Conservation (phyloP, 164 flowering plant genomes). For the Chloranthus sessilifolius region DNA sequence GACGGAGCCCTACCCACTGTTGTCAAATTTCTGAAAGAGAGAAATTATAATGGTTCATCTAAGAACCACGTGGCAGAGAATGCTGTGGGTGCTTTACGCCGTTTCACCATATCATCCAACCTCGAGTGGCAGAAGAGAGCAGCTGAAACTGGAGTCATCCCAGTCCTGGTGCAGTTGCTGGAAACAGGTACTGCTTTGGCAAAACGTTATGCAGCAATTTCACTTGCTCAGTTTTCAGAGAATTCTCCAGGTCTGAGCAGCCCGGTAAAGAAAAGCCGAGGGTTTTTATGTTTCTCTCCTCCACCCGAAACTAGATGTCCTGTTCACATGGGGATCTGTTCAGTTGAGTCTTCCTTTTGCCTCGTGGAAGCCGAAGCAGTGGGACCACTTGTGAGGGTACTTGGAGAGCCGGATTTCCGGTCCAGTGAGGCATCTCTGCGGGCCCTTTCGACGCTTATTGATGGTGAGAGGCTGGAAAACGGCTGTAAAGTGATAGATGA, state of each 20-base stretch:
- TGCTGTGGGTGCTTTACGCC: slow-evolving; percentile 51
- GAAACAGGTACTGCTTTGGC: slow-evolving; percentile 41
- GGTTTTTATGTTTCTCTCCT: slow-evolving; percentile 49
- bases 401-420: slow-evolving; percentile 40
- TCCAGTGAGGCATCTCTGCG: slow-evolving; percentile 46
- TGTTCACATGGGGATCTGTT: slow-evolving; percentile 54
- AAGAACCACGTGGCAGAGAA: slow-evolving; percentile 38
- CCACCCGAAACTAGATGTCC: slow-evolving; percentile 41
- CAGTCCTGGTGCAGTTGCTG: slow-evolving; percentile 41
- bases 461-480: slow-evolving; percentile 40
- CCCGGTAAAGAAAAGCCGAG: slow-evolving; percentile 26
- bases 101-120: slow-evolving; percentile 40
- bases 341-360: slow-evolving; percentile 53
- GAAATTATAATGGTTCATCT: slow-evolving; percentile 17
- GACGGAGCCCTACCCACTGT: slow-evolving; percentile 39
- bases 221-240: slow-evolving; percentile 49
- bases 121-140: slow-evolving; percentile 43
- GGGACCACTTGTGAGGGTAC: slow-evolving; percentile 41
- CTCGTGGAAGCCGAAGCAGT: slow-evolving; percentile 62
- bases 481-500: slow-evolving; percentile 58
- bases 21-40: slow-evolving; percentile 17
- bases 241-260: slow-evolving; percentile 36
- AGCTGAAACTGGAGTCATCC: slow-evolving; percentile 47
- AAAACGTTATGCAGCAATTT: slow-evolving; percentile 41
- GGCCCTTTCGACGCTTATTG: slow-evolving; percentile 52